Conservation (phyloP, 495 filamentous ascomycete species). For the Talaromyces liani region DNA sequence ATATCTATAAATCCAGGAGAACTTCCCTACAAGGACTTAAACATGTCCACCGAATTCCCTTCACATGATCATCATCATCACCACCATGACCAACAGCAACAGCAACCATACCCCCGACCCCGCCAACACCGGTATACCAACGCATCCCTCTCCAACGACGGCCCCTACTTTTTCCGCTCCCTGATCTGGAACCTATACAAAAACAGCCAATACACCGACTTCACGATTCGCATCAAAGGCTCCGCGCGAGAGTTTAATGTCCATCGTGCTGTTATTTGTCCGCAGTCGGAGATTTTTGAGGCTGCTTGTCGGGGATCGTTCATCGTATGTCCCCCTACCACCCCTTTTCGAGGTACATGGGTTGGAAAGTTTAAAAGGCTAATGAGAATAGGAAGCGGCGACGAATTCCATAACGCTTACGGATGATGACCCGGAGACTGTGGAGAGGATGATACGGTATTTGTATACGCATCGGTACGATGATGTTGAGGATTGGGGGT, state of each 20-base stretch:
- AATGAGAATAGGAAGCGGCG: conserved; percentile 4
- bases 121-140: not conserved
- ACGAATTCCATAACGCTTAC: conserved; percentile 5
- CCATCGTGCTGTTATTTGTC: conserved; percentile 19
- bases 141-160: not conserved
- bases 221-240: conserved; percentile 20
- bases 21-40: not conserved
- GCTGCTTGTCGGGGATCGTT: conserved; percentile 9
- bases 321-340: not conserved
- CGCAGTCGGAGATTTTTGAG: conserved; percentile 7
- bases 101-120: not conserved
- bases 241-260: conserved; percentile 16
- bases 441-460: conserved; percentile 20
- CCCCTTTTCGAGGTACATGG: no score
- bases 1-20: not conserved
- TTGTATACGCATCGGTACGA: conserved; percentile 17
- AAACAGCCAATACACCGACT: conserved; percentile 21
- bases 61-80: not conserved
- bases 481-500: conserved; percentile 8
- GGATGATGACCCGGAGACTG: conserved; percentile 17
- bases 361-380: not conserved
- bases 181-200: conserved; percentile 6
- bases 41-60: not conserved
- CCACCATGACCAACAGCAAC: not conserved
- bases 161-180: conserved; percentile 4